Base-by-base conservation (phyloP, 2,329 filamentous ascomycete species). In the Nannizziopsis arthrosporioides region DNA sequence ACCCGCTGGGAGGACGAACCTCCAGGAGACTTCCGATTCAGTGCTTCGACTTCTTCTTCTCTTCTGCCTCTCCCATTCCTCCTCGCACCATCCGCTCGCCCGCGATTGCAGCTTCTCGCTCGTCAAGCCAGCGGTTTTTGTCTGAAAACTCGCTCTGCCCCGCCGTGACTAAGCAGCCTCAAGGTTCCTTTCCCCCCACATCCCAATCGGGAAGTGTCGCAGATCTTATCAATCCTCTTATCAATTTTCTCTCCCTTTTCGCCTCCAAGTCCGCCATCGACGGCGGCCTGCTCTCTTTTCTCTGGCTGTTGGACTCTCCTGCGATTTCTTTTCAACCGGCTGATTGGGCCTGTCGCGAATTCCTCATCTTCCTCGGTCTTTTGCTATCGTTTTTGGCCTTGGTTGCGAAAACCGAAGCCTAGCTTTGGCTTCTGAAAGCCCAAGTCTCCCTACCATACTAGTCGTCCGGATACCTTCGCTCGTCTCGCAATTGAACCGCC, bases 221-320 rank as follows among this genome's bases (percentile, higher is more conserved):
- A 27, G 44, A 47, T 47, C 44, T 47, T 47, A 47, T 47, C 44
- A 41, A 40, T 47, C 36, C 40, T 17, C 44, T 47, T 47, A 41
- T 41, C 37, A 40, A 34, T 40, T 22, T 31, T 18, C 31, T 2
- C 14, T 14, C 12, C n/a, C 32, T 34, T 40, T 36, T 36, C 34
- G 11, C 40, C 12, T 44, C 19, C 14, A 12, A 11, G 11, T 15
- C 14, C 19, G 6, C 11, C 17, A 10, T 27, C 19, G 12, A 41
- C 18, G 15, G 42, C 45, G 9, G 14, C 34, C 18, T 9, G 14
- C n/a, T 37, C 22, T 5, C 37, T 27, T 27, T 27, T 27, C 15
- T 37, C 35, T 27, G n/a, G 30, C 42, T 27, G 8, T 14, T 39
- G n/a, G 7, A 22, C 8, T 35, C 44, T 35, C 27, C 31, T 30